Base-by-base conservation (phyloP, 2,329 filamentous ascomycete species). In the Elsinoe fawcettii region DNA sequence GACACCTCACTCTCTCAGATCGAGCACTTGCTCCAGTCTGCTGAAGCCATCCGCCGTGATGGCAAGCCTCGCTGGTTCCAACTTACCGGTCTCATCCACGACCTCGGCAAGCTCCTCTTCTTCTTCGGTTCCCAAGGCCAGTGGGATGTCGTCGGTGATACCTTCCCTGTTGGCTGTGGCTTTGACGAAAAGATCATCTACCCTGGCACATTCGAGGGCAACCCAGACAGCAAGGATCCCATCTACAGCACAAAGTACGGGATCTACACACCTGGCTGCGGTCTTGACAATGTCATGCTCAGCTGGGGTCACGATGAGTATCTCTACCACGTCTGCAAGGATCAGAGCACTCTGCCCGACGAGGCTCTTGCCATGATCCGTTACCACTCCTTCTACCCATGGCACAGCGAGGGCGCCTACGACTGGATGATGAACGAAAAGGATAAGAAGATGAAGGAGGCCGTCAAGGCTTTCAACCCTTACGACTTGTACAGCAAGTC, bases 401-500 rank as follows among this genome's bases (percentile, higher is more conserved):
- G 90, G 90, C 90, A 95, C 74, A 82, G 79, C 60, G 85, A 86
- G 70, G 86, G 85, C 56, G 90, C 88, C 5, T 96, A 96, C 74
- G 72, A 73, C 60, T 83, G 89, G 72, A 80, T 95, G 71, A 95
- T 95, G 90, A 80, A 86, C 69, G 83, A 86, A 60, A 86, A 90
- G 68, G 90, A 96, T 65, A 74, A 85, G 70, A 79, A 80, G 65
- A 90, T 95, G 85, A 75, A 95, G 64, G 81, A 82, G 67, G 89
- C 89, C 7, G 90, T 95, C 51, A 80, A 82, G 71, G 88, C 87
- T 0, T 95, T 96, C 73, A 95, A 95, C 70, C 89, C 90, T 0
- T 96, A 95, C 66, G 90, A 95, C 69, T 69, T 95, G 55, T 95
- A 95, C 76, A 92, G 87, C 76, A 95, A 95, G 83, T 90, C 85